Evolutionary conservation across 371 early-diverging fungal species (phyloP).

Genomic region (Paramicrosporidium saccamoebae): DNA sequence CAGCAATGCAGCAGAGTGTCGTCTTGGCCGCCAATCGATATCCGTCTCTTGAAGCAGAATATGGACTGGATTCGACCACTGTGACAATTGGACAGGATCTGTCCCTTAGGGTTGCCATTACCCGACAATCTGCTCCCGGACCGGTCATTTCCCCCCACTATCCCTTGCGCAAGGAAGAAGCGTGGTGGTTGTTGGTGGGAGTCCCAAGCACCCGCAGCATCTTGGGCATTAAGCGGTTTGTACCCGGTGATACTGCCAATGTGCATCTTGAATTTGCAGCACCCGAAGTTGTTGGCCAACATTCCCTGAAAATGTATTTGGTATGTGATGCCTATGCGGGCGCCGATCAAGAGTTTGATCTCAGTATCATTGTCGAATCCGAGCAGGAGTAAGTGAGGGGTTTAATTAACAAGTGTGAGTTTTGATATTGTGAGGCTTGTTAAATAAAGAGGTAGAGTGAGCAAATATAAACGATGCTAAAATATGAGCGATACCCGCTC

Average conservation of each 20-base stretch:
- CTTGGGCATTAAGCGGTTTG: constrained; percentile 57
- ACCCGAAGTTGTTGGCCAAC: constrained; percentile 26
- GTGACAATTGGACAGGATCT: constrained; percentile 20
- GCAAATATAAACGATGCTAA: too few species aligned
- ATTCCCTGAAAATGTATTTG: constrained; percentile 32
- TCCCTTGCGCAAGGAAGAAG: constrained; percentile 63
- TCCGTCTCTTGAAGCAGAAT: constrained; percentile 55
- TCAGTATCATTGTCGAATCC: constrained; percentile 23
- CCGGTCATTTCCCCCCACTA: constrained; percentile 66
- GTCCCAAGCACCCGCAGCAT: constrained; percentile 35
- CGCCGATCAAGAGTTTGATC: constrained; percentile 70
- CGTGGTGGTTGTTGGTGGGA: constrained; percentile 85
- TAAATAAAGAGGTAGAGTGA: too few species aligned
- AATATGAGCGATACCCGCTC: too few species aligned
- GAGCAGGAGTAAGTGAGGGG: constrained; percentile 15
- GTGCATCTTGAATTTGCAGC: constrained; percentile 45
- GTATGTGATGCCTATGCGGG: constrained; percentile 79
- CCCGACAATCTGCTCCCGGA: constrained; percentile 23
- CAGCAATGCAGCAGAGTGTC: constrained; percentile 45
- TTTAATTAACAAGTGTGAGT: too few species aligned
- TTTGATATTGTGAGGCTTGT: too few species aligned
- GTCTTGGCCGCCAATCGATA: constrained; percentile 65
- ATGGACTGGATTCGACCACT: constrained; percentile 21
- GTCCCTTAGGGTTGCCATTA: constrained; percentile 21
- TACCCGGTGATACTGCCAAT: constrained; percentile 19